Conservation (phyloP, 129 eudicot species). For the Flaveria sonorensis region DNA sequence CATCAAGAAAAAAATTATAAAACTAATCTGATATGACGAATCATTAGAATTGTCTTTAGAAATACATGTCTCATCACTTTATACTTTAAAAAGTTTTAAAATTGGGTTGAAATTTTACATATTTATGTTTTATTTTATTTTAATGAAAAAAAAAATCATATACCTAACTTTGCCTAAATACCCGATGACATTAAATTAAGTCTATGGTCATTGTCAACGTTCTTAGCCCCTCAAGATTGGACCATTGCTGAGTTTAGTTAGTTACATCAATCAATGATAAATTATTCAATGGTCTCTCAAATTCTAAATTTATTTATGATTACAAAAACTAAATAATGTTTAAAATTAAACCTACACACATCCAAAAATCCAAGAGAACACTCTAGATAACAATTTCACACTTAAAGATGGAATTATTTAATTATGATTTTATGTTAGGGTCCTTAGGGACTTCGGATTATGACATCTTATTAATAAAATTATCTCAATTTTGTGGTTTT, state of each 20-base stretch:
- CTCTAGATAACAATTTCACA: background rate
- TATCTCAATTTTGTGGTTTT: constrained; percentile 2
- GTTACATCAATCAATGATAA: constrained; percentile 8
- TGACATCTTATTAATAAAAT: constrained; percentile 23
- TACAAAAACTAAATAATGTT: background rate
- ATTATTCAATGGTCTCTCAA: background rate
- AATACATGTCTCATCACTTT: no score
- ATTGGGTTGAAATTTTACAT: background rate
- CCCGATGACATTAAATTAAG: background rate
- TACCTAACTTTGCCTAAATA: constrained; percentile 17
- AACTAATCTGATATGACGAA: no score
- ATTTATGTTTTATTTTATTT: background rate
- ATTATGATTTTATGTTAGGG: constrained; percentile 17
- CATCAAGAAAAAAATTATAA: no score
- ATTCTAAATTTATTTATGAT: background rate
- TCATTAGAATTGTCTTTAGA: no score
- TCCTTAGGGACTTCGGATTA: constrained; percentile 2
- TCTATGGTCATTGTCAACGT: background rate
- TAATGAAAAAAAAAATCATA: background rate
- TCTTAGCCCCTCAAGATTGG: constrained; percentile 2
- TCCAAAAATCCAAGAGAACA: background rate
- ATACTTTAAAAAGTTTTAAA: no score
- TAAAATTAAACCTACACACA: background rate
- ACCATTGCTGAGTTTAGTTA: constrained; percentile 24
- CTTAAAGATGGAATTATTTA: background rate